Conservation (phyloP, 345 rosid genomes). For the Salix brachista region DNA sequence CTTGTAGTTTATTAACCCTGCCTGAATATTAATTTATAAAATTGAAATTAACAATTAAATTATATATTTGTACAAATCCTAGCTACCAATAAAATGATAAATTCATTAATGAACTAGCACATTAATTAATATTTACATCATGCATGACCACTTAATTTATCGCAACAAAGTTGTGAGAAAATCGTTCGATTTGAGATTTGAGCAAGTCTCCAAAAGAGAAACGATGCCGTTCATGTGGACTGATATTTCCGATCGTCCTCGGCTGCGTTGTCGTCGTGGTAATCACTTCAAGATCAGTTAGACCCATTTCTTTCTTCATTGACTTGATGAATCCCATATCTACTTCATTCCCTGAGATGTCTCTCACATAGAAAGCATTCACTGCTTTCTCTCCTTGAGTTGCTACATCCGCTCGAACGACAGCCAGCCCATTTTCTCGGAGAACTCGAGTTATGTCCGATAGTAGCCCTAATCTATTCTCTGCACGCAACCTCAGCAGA, state of each 20-base stretch:
- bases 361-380: constrained; percentile 55
- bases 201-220: constrained; percentile 50
- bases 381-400: constrained; percentile 55
- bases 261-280: not conserved
- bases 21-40: too few species aligned
- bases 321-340: constrained; percentile 61
- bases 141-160: constrained; percentile 15
- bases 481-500: constrained; percentile 52
- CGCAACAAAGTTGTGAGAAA: constrained; percentile 47
- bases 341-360: constrained; percentile 46
- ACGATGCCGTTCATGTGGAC: constrained; percentile 14
- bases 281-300: constrained; percentile 44
- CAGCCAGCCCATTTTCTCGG: constrained; percentile 60
- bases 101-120: not conserved
- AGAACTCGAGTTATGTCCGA: constrained; percentile 66
- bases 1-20: too few species aligned
- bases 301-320: constrained; percentile 61
- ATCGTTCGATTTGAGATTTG: constrained; percentile 41
- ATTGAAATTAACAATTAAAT: too few species aligned
- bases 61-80: not conserved
- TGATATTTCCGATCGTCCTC: not conserved
- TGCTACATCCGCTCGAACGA: constrained; percentile 63
- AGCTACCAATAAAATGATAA: not conserved
- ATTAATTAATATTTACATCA: not conserved
- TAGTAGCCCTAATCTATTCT: constrained; percentile 53